Percentiles rank a stretch among this genome's conserved stretches.
Conservation (phyloP, 345 rosid species). For the Hibiscus trionum region DNA sequence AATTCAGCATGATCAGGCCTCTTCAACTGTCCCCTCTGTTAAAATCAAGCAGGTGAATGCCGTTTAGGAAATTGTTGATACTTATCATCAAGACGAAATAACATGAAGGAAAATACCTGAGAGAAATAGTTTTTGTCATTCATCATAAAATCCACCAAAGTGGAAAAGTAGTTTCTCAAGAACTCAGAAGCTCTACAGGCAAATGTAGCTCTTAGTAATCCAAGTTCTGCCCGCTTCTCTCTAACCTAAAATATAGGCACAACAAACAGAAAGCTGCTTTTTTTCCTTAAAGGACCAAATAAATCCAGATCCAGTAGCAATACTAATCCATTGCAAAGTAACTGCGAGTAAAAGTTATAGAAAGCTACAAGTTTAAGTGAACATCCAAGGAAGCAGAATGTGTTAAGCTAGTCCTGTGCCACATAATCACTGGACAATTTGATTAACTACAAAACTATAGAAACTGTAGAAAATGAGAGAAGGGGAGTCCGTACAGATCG, state of each 20-base stretch:
- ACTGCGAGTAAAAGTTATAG: neutral
- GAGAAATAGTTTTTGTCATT: conserved; percentile 98
- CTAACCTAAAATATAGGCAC: conserved; percentile 47
- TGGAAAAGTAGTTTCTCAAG: conserved; percentile 89
- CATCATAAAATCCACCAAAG: conserved; percentile 98
- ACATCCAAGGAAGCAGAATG: neutral
- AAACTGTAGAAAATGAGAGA: conserved; percentile 10
- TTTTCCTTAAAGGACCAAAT: neutral
- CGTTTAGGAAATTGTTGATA: conserved; percentile 11
- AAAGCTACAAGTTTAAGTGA: neutral
- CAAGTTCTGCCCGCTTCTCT: conserved; percentile 85
- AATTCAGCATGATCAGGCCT: conserved; percentile 99
- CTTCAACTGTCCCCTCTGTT: conserved; percentile 95
- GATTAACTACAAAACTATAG: neutral
- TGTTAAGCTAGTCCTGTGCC: neutral
- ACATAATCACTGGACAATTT: neutral
- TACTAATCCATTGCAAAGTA: neutral
- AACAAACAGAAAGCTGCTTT: neutral
- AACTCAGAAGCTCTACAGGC: conserved; percentile 90
- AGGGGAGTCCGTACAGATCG: conserved; percentile 58
- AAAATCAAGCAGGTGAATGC: conserved; percentile 16
- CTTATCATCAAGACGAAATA: conserved; percentile 4
- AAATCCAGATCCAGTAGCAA: neutral
- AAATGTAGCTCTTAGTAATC: conserved; percentile 65
- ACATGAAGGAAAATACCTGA: conserved; percentile 47